Percentiles rank a stretch among this genome's conserved stretches.
Evolutionary conservation across 129 eudicot species (phyloP).

Genomic region (Centaurea solstitialis): DNA sequence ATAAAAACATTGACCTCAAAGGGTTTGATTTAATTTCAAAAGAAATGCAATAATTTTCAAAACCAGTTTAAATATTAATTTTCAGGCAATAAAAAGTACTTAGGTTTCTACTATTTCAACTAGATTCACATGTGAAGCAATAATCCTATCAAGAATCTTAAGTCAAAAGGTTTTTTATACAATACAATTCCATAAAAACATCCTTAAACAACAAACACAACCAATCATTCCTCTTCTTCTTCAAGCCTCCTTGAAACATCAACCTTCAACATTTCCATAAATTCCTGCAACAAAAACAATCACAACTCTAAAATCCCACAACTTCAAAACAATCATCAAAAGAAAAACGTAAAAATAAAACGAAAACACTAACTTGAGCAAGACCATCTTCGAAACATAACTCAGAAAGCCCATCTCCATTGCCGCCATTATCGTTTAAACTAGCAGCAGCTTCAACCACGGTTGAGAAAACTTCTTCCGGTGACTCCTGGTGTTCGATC

Average conservation of each 20-base stretch:
- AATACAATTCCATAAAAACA: neutral
- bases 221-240: conserved; percentile 37
- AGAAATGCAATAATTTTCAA: neutral
- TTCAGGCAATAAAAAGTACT: neutral
- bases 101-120: neutral
- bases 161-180: conserved; percentile 22
- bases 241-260: conserved; percentile 58
- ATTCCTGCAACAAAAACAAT: conserved; percentile 50
- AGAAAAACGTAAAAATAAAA: no score
- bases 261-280: conserved; percentile 56
- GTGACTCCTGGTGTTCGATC: conserved; percentile 54
- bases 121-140: conserved; percentile 8
- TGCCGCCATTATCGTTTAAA: conserved; percentile 30
- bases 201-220: neutral
- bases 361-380: conserved; percentile 48
- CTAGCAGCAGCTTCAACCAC: conserved; percentile 57
- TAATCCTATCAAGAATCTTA: neutral
- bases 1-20: no score
- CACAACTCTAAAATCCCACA: neutral
- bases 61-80: neutral
- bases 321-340: neutral
- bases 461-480: conserved; percentile 61
- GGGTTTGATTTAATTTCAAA: neutral
- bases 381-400: conserved; percentile 57
- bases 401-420: conserved; percentile 46